Evolutionary conservation across 2,329 filamentous ascomycete species (phyloP).

Genomic region (Tolypocladium capitatum): DNA sequence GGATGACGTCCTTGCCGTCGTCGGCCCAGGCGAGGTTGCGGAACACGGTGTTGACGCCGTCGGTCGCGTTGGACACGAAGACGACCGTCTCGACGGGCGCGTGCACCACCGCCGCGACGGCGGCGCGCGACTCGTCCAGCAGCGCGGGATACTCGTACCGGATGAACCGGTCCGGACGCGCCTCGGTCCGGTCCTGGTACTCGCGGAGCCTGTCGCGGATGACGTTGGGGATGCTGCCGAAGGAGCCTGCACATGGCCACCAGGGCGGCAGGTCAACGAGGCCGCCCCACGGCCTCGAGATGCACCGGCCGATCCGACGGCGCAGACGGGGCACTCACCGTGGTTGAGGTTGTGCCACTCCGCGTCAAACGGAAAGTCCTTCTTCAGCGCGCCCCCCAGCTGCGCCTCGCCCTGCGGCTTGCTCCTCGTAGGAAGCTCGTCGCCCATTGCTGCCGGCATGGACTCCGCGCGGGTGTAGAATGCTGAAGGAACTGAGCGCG

Average conservation of each 20-base stretch:
- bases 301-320: not conserved
- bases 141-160: slow-evolving; percentile 50
- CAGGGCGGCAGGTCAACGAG: not conserved
- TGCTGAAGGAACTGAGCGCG: not conserved
- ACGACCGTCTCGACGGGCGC: slow-evolving; percentile 55
- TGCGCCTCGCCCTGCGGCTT: not conserved
- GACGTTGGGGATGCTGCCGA: slow-evolving; percentile 56
- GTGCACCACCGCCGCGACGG: slow-evolving; percentile 53
- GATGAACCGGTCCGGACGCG: slow-evolving; percentile 62
- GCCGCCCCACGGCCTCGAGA: not conserved
- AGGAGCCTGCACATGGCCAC: slow-evolving; percentile 46
- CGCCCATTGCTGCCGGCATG: slow-evolving; percentile 1
- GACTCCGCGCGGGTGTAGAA: not conserved
- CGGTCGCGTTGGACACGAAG: slow-evolving; percentile 71
- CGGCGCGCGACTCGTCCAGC: slow-evolving; percentile 54
- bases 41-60: slow-evolving; percentile 66
- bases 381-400: slow-evolving; percentile 30
- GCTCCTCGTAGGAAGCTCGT: not conserved
- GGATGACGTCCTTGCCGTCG: slow-evolving; percentile 63
- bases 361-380: slow-evolving; percentile 56
- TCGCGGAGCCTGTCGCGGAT: slow-evolving; percentile 46
- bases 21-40: slow-evolving; percentile 55
- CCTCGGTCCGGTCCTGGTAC: slow-evolving; percentile 57
- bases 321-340: slow-evolving; percentile 33
- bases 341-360: slow-evolving; percentile 67